Evolutionary conservation across 2,329 filamentous ascomycete species (phyloP).

Genomic region (Colletotrichum simmondsii): DNA sequence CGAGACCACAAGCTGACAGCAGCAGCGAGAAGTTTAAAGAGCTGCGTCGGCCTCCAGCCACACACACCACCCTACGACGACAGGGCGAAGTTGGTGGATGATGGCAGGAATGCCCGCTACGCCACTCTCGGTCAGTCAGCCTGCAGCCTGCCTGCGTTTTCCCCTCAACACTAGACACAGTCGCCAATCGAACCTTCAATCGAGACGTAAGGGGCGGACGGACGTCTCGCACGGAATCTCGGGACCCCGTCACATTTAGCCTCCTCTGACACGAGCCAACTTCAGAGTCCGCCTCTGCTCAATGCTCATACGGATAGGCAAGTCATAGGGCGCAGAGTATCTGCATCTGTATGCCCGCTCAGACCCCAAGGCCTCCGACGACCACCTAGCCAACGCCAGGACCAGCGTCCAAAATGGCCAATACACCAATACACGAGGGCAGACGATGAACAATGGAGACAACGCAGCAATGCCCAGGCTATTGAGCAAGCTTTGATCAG

Average conservation of each 20-base stretch:
- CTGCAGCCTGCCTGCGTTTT: neutral
- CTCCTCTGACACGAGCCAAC: conserved; percentile 20
- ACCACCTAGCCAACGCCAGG: neutral
- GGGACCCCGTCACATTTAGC: conserved; percentile 17
- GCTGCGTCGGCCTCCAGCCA: conserved; percentile 21
- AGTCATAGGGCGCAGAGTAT: neutral
- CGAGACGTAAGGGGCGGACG: neutral
- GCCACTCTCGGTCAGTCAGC: neutral
- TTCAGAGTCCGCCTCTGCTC: neutral
- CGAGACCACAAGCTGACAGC: neutral
- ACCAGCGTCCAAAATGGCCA: neutral
- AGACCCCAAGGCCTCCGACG: conserved; percentile 4
- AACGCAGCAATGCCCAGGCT: neutral
- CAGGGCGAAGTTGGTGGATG: neutral
- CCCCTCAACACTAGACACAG: neutral
- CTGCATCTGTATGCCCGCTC: conserved; percentile 1
- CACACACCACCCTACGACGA: conserved; percentile 21
- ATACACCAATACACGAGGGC: neutral
- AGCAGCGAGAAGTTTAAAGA: neutral
- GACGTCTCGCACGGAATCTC: conserved; percentile 12
- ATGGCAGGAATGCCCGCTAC: neutral
- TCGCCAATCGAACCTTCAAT: neutral
- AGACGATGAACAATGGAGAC: neutral
- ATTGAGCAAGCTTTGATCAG: neutral
- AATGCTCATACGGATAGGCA: neutral